A percentile compares a stretch with the other conserved stretches of the same genome.
phyloP scores from a whole-genome alignment of 2,329 filamentous ascomycete species.

The Clarireedia monteithiana region DNA sequence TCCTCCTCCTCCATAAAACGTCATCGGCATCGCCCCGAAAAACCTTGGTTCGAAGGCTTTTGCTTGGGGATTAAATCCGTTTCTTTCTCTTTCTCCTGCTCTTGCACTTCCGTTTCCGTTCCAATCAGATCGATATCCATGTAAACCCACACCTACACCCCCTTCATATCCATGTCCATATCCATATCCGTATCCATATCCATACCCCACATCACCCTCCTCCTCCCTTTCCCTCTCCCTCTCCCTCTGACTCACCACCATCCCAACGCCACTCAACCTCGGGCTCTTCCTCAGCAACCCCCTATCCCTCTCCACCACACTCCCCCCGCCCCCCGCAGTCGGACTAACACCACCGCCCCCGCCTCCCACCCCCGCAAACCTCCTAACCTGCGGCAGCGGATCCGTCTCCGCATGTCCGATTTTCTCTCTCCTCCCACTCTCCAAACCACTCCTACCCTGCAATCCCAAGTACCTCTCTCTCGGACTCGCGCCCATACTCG shows the following conservation, averaged over 20 bases:
- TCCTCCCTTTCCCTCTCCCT: not conserved
- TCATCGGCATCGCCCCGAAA: not conserved
- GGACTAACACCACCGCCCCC: not conserved
- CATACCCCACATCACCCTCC: not conserved
- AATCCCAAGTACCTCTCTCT: slow-evolving; percentile 14
- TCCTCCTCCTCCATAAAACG: not conserved
- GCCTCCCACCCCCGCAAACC: not conserved
- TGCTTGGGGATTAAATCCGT: not conserved
- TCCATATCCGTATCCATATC: not conserved
- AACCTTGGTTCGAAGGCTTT: not conserved
- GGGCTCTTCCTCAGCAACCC: not conserved
- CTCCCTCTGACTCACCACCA: not conserved
- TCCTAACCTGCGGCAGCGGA: not conserved
- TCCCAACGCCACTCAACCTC: not conserved
- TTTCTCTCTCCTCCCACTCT: not conserved
- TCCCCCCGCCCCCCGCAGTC: not conserved
- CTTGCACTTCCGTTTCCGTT: not conserved
- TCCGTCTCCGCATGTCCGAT: not conserved
- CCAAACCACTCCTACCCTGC: not conserved
- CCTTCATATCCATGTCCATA: not conserved
- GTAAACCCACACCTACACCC: no score
- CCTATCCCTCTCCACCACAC: not conserved
- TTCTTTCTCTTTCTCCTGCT: not conserved
- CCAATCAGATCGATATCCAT: not conserved
- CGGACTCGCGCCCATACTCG: slow-evolving; percentile 15